Evolutionary conservation across 2,329 filamentous ascomycete species (phyloP).

Genomic region (Taxawa tesnikishii): DNA sequence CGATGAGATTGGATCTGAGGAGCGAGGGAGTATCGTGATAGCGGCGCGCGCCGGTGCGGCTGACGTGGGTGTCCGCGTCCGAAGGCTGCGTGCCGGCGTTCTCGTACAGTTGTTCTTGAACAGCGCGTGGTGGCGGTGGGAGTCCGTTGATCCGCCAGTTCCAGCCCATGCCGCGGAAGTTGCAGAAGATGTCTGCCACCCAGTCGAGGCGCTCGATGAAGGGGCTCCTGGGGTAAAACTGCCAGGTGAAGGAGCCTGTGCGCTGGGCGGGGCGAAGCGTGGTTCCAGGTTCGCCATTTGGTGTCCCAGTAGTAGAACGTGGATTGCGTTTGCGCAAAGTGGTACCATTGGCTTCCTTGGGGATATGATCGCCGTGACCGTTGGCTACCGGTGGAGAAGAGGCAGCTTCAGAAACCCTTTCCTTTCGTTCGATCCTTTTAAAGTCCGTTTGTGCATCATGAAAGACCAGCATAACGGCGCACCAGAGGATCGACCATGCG

Average conservation of each 20-base stretch:
- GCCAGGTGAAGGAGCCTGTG: conserved; percentile 36
- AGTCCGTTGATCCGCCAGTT: conserved; percentile 42
- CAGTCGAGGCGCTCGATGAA: conserved; percentile 45
- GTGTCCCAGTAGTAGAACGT: conserved; percentile 2
- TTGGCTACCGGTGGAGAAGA: neutral
- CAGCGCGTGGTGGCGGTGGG: conserved; percentile 27
- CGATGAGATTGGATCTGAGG: conserved; percentile 20
- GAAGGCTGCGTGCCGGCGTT: conserved; percentile 13
- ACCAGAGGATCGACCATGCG: conserved; percentile 43
- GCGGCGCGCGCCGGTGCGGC: conserved; percentile 22
- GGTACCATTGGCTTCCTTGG: conserved; percentile 2
- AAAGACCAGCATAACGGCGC: conserved; percentile 38
- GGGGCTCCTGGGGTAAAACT: conserved; percentile 34
- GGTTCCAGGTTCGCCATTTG: conserved; percentile 12
- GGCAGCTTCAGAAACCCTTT: neutral
- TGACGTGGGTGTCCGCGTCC: conserved; percentile 8
- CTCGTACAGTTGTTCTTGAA: conserved; percentile 24
- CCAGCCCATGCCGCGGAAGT: conserved; percentile 49
- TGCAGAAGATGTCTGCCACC: conserved; percentile 43
- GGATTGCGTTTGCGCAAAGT: conserved; percentile 5
- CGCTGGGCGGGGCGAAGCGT: conserved; percentile 10
- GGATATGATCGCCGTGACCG: neutral
- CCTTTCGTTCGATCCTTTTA: conserved; percentile 37
- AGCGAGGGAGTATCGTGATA: conserved; percentile 22
- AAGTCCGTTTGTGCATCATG: conserved; percentile 45